A percentile compares a stretch with the other conserved stretches of the same genome.
Evolutionary conservation across 306 rosid species (phyloP).

Genomic region (Prunus campanulata): DNA sequence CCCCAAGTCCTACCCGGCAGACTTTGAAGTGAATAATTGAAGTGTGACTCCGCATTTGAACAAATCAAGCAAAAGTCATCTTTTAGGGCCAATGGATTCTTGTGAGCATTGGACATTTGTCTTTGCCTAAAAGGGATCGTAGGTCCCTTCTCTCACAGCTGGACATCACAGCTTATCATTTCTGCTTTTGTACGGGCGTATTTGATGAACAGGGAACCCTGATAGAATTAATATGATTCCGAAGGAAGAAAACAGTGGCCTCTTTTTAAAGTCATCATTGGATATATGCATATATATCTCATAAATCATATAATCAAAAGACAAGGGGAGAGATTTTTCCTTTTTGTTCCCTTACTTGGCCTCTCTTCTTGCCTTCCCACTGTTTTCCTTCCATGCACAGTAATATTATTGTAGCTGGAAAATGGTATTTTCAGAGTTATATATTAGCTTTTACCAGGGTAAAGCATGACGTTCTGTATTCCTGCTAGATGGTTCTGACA

Average conservation of each 20-base stretch:
- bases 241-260: neutral
- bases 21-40: neutral
- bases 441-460: too few relatives aligned
- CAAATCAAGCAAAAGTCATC: neutral
- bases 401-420: too few relatives aligned
- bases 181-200: neutral
- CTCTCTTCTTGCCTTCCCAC: too few relatives aligned
- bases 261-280: neutral
- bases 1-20: neutral
- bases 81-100: neutral
- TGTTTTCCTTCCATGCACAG: too few relatives aligned
- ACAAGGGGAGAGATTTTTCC: too few relatives aligned
- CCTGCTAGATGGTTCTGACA: too few relatives aligned
- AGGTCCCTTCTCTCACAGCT: conserved; percentile 6
- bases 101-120: neutral
- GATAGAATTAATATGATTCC: neutral
- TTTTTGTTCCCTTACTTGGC: too few relatives aligned
- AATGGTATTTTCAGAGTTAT: too few relatives aligned
- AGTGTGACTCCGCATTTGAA: neutral
- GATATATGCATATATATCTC: too few relatives aligned
- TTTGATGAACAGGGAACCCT: neutral
- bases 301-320: too few relatives aligned
- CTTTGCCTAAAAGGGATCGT: neutral
- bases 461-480: too few relatives aligned
- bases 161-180: conserved; percentile 1